phyloP scores from a whole-genome alignment of 495 filamentous ascomycete species.

The Choiromyces venosus region DNA sequence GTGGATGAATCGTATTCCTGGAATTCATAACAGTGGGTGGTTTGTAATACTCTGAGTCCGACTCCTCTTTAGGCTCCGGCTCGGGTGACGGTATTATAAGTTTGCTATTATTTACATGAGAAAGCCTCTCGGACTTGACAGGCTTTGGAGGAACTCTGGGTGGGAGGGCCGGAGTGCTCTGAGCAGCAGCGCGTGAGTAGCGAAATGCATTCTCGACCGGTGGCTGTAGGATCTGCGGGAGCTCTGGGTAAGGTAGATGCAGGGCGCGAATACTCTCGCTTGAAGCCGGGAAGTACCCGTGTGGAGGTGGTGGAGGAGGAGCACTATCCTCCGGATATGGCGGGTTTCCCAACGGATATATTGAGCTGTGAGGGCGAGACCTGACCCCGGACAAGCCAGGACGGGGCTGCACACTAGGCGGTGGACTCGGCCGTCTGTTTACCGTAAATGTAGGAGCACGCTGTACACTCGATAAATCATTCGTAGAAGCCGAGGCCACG shows the following conservation, averaged over 20 bases:
- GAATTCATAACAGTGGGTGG: not conserved
- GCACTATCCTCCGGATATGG: not conserved
- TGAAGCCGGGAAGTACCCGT: not conserved
- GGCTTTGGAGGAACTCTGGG: not conserved
- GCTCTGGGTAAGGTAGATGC: not conserved
- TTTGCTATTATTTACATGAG: conserved; percentile 3
- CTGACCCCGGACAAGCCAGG: not conserved
- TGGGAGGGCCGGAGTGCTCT: not conserved
- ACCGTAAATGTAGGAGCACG: not conserved
- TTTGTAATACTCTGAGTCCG: conserved; percentile 1
- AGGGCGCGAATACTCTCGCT: not conserved
- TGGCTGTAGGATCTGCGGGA: not conserved
- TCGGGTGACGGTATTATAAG: not conserved
- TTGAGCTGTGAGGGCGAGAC: conserved; percentile 14
- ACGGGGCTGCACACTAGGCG: not conserved
- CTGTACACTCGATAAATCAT: conserved; percentile 6
- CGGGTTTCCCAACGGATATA: conserved; percentile 1
- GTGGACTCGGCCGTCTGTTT: not conserved
- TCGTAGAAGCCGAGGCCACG: conserved; percentile 9
- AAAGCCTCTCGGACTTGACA: not conserved
- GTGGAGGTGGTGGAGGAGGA: conserved; percentile 20
- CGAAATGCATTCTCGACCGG: not conserved
- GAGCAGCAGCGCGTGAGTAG: not conserved
- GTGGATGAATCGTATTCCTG: not conserved
- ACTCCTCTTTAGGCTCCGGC: not conserved